Percentiles rank a stretch among this genome's conserved stretches.
Conservation (phyloP, 352 stramenopile species). For the Phytophthora podocarpi region DNA sequence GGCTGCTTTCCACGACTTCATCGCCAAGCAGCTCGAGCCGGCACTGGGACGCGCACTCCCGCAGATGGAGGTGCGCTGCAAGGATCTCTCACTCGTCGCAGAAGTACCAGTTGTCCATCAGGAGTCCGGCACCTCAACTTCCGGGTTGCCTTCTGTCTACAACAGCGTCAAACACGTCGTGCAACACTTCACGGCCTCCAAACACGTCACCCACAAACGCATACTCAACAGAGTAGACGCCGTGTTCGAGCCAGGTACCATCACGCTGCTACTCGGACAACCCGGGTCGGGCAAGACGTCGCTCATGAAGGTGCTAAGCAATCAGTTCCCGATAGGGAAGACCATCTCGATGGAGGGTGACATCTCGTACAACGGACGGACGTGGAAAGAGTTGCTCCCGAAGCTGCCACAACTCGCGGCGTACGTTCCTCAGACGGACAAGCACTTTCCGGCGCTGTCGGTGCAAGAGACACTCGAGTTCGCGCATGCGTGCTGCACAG, state of each 20-base stretch:
- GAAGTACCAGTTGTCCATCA: constrained; percentile 28
- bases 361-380: constrained; percentile 37
- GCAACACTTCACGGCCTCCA: constrained; percentile 9
- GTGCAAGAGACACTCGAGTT: constrained; percentile 44
- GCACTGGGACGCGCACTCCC: constrained; percentile 31
- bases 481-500: constrained; percentile 22
- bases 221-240: constrained; percentile 40
- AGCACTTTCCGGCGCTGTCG: constrained; percentile 29
- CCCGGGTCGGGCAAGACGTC: too few relatives aligned
- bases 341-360: constrained; percentile 30
- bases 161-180: constrained; percentile 30
- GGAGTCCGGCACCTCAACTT: not conserved
- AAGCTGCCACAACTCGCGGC: constrained; percentile 28
- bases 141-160: constrained; percentile 37
- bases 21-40: constrained; percentile 29
- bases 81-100: constrained; percentile 38
- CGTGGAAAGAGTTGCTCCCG: constrained; percentile 9
- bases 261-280: constrained; percentile 43
- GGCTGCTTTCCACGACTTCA: constrained; percentile 31
- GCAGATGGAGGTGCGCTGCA: constrained; percentile 47
- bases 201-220: constrained; percentile 10
- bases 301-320: constrained; percentile 43
- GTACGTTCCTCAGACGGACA: constrained; percentile 34
- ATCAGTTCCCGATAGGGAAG: constrained; percentile 36
- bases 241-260: constrained; percentile 44